Evolutionary conservation across 1,139 yeast species (phyloP).

Genomic region (Geotrichum restrictum): DNA sequence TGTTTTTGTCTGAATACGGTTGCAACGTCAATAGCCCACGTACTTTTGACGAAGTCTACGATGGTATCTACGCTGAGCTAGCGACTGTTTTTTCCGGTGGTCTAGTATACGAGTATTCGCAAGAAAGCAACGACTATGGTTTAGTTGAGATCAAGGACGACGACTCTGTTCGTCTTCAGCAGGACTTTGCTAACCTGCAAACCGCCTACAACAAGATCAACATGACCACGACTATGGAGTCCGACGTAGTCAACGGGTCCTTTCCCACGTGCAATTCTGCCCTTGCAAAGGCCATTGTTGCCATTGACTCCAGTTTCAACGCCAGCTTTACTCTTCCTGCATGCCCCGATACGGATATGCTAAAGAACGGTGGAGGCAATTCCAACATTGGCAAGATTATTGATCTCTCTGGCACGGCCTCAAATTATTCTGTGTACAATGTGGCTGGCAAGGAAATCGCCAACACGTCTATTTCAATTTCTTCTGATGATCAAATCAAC

Average conservation of each 20-base stretch:
- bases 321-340: conserved; percentile 42
- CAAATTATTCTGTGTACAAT: conserved; percentile 49
- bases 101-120: conserved; percentile 82
- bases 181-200: conserved; percentile 37
- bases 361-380: conserved; percentile 51
- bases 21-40: conserved; percentile 85
- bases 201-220: conserved; percentile 26
- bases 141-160: conserved; percentile 58
- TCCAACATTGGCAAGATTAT: conserved; percentile 50
- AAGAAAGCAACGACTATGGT: conserved; percentile 87
- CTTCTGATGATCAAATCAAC: conserved; percentile 30
- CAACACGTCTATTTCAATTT: conserved; percentile 42
- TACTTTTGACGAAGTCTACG: conserved; percentile 64
- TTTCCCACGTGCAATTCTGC: conserved; percentile 13
- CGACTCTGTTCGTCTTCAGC: conserved; percentile 47
- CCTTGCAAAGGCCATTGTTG: conserved; percentile 41
- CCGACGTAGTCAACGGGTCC: conserved; percentile 19
- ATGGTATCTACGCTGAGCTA: conserved; percentile 46
- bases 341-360: conserved; percentile 42
- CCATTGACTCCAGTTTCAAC: conserved; percentile 37
- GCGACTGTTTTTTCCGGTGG: conserved; percentile 77
- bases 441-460: conserved; percentile 49
- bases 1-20: conserved; percentile 89
- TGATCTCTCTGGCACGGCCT: conserved; percentile 39
- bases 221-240: conserved; percentile 19